phyloP scores from a whole-genome alignment of 2,329 filamentous ascomycete genomes.

The Fusarium cyanostomum region DNA sequence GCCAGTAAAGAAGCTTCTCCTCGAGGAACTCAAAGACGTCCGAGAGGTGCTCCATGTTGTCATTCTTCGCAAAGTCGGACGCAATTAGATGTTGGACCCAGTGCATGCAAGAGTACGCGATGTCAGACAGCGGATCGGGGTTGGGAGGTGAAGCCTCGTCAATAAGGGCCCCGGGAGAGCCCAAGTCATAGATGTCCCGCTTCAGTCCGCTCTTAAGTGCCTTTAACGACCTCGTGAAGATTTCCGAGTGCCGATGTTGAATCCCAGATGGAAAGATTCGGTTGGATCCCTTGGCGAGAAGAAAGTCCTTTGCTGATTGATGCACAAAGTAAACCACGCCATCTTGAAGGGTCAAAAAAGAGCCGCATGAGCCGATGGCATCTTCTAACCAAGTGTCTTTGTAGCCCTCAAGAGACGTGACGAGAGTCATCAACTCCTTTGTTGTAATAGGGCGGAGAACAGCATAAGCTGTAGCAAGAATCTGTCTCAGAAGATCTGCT shows the following conservation, averaged over 20 bases:
- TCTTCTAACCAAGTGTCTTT: constrained; percentile 32
- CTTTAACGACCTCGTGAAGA: constrained; percentile 49
- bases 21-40: not conserved
- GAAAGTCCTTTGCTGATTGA: constrained; percentile 55
- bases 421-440: constrained; percentile 45
- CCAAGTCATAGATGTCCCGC: constrained; percentile 50
- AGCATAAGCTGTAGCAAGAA: constrained; percentile 47
- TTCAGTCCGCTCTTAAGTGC: constrained; percentile 42
- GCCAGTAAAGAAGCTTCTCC: constrained; percentile 49
- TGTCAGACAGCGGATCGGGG: constrained; percentile 24
- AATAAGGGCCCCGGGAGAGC: constrained; percentile 9
- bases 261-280: constrained; percentile 45
- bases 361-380: constrained; percentile 49
- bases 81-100: constrained; percentile 36
- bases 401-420: constrained; percentile 8
- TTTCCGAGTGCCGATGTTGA: constrained; percentile 39
- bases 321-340: constrained; percentile 50
- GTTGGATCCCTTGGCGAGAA: constrained; percentile 42
- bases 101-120: constrained; percentile 35
- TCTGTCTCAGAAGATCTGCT: constrained; percentile 39
- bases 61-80: not conserved
- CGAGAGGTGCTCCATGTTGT: not conserved
- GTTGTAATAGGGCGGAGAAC: constrained; percentile 50
- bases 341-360: constrained; percentile 49
- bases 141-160: constrained; percentile 10